Conservation (phyloP, 257 asterid genomes). For the Schizonepeta tenuifolia region DNA sequence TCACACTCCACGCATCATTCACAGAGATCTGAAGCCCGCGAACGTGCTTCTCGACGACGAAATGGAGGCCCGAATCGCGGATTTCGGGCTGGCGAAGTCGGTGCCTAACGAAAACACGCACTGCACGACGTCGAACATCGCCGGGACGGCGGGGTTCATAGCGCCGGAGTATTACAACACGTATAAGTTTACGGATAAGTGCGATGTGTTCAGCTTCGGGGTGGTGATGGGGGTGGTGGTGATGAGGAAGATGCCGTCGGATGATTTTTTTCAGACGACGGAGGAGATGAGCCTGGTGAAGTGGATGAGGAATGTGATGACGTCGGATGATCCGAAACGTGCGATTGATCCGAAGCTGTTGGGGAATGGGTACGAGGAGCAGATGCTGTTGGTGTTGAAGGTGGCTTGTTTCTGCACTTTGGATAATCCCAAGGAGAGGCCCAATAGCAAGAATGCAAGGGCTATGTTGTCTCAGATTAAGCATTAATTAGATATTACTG, state of each 20-base stretch:
- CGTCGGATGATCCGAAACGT: conserved; percentile 67
- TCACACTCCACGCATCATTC: conserved; percentile 70
- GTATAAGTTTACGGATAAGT: conserved; percentile 76
- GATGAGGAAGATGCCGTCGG: conserved; percentile 82
- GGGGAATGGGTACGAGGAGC: conserved; percentile 79
- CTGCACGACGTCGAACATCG: conserved; percentile 66
- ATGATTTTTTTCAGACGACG: conserved; percentile 69
- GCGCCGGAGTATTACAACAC: conserved; percentile 89
- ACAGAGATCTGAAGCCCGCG: conserved; percentile 88
- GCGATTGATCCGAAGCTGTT: conserved; percentile 65
- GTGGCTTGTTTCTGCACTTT: conserved; percentile 82
- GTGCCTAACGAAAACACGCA: conserved; percentile 72
- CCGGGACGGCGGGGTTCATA: conserved; percentile 82
- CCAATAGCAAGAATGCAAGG: conserved; percentile 72
- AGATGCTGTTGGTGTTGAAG: conserved; percentile 84
- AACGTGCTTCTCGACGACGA: conserved; percentile 83
- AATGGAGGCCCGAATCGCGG: conserved; percentile 88
- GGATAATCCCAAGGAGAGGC: conserved; percentile 90
- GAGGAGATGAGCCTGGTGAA: conserved; percentile 72
- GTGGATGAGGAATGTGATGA: conserved; percentile 89
- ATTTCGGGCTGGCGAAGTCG: conserved; percentile 85
- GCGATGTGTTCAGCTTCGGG: conserved; percentile 82
- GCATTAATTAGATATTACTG: conserved; percentile 35
- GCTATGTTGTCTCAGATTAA: conserved; percentile 76
- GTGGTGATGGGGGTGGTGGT: conserved; percentile 65